phyloP scores from a whole-genome alignment of 2,329 filamentous ascomycete species.

The Nigrospora osmanthi region DNA sequence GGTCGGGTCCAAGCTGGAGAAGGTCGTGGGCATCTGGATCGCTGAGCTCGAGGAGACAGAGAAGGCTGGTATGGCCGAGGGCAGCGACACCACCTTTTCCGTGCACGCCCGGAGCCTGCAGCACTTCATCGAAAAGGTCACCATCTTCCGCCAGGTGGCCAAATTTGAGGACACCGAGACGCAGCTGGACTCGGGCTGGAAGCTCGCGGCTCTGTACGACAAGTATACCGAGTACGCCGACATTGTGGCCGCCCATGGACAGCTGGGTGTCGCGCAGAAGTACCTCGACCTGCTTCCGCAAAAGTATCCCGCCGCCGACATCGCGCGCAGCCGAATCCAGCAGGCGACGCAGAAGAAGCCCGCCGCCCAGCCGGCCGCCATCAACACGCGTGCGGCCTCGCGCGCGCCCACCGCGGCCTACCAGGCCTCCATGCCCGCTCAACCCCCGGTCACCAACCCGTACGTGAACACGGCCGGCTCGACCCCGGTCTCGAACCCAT shows the following conservation, averaged over 20 bases:
- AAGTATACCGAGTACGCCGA: slow-evolving; percentile 98
- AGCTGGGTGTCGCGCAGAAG: slow-evolving; percentile 77
- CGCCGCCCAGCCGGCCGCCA: slow-evolving; percentile 19
- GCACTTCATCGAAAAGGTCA: slow-evolving; percentile 96
- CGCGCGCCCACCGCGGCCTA: neutral
- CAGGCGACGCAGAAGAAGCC: slow-evolving; percentile 62
- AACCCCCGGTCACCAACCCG: slow-evolving; percentile 9
- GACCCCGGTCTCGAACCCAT: slow-evolving; percentile 23
- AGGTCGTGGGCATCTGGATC: slow-evolving; percentile 93
- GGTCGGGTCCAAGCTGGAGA: slow-evolving; percentile 92
- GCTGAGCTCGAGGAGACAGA: slow-evolving; percentile 82
- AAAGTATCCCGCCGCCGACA: slow-evolving; percentile 78
- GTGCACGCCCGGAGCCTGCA: slow-evolving; percentile 84
- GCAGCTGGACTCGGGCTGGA: slow-evolving; percentile 71
- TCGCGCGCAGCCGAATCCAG: slow-evolving; percentile 77
- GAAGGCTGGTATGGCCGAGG: slow-evolving; percentile 61
- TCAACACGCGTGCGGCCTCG: slow-evolving; percentile 12
- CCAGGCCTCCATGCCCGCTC: slow-evolving; percentile 8
- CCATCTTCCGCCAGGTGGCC: slow-evolving; percentile 88
- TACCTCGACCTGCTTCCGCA: slow-evolving; percentile 83
- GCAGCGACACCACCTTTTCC: slow-evolving; percentile 76
- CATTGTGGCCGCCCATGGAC: slow-evolving; percentile 83
- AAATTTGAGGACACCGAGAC: slow-evolving; percentile 81
- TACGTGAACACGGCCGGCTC: slow-evolving; percentile 5
- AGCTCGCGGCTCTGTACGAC: slow-evolving; percentile 78